Evolutionary conservation across 768 basidiomycete species (phyloP), one percentile per base, ranked within the genome.

Genomic region (Pulveroboletus frians): DNA sequence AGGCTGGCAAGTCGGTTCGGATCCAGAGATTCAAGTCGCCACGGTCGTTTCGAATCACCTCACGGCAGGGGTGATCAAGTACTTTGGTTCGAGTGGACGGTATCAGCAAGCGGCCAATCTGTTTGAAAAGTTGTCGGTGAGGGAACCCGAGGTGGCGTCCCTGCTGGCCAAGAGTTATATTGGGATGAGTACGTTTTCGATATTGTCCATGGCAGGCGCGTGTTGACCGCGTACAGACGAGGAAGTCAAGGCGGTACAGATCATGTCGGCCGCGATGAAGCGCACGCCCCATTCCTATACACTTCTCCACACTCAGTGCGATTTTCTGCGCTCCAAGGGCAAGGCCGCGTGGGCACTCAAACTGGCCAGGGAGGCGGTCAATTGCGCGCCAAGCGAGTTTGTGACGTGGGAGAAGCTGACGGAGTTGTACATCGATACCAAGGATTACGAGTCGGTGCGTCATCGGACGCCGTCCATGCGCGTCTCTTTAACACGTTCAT

Each of bases 1-100:
- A 94, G 93, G 95, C 30, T 98, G 96, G 96, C 94, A 96, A 63
- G 88, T 98, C 8, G 96, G 95, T 3, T 96, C 93, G 0, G 96
- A 98, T 55, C 96, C 96, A 0, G 96, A 99, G 69, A 95, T 98
- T 20, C 96, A 99, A 64, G 95, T 99, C 13, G 96, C 96, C 1
- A 95, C 93, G 3, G 76, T 92, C 26, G 92, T 96, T 5, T 94
- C 93, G 20, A 99, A 99, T 65, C 96, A 98, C 65, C 78, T 99
- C 20, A 94, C 92, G 0, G 86, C 92, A 10, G 95, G 89, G 0
- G 79, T 98, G 57, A 80, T 97, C 75, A 98, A 98, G 64, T 97
- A 98, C 68, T 98, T 99, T 59, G 90, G 93, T 3, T 90, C 93
- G 61, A 85, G 89, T 46, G 93, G 85, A 46, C 76, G 95, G 47